Evolutionary conservation across 2,329 filamentous ascomycete species (phyloP).

Genomic region (Phaeosphaeria sp.): DNA sequence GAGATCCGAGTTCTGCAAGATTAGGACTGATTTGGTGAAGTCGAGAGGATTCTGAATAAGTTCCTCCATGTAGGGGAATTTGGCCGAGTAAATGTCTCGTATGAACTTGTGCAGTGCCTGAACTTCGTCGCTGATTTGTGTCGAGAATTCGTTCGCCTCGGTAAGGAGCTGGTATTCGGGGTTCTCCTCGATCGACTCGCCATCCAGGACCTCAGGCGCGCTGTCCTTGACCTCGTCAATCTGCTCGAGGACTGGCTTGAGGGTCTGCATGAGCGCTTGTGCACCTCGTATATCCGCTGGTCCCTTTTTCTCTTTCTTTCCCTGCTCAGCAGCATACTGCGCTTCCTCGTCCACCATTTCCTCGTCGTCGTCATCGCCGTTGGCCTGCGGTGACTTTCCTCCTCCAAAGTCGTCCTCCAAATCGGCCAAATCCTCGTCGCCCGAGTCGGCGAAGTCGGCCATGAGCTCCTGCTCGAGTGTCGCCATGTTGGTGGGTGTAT

Average conservation of each 20-base stretch:
- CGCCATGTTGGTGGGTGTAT: slow-evolving; percentile 63
- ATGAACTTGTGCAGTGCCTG: slow-evolving; percentile 95
- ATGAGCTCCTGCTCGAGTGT: slow-evolving; percentile 91
- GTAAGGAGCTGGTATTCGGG: slow-evolving; percentile 89
- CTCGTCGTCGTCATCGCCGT: slow-evolving; percentile 65
- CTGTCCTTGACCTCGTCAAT: slow-evolving; percentile 58
- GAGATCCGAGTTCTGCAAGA: slow-evolving; percentile 90
- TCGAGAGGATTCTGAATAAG: slow-evolving; percentile 91
- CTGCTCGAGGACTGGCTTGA: slow-evolving; percentile 80
- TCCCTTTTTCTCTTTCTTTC: slow-evolving; percentile 73
- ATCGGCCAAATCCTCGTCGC: slow-evolving; percentile 58
- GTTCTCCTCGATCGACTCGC: slow-evolving; percentile 83
- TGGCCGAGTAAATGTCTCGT: slow-evolving; percentile 90
- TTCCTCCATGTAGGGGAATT: slow-evolving; percentile 91
- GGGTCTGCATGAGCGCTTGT: slow-evolving; percentile 78
- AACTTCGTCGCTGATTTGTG: slow-evolving; percentile 91
- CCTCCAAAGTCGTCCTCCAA: slow-evolving; percentile 46
- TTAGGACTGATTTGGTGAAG: slow-evolving; percentile 93
- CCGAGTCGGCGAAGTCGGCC: slow-evolving; percentile 88
- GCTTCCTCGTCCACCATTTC: slow-evolving; percentile 68
- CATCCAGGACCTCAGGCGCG: slow-evolving; percentile 75
- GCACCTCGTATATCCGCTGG: slow-evolving; percentile 75
- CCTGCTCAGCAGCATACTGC: slow-evolving; percentile 56
- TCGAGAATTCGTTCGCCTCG: slow-evolving; percentile 87
- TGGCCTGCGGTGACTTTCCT: slow-evolving; percentile 43